phyloP scores from a whole-genome alignment of 2,329 filamentous ascomycete genomes.

The Beauveria rudraprayagi region DNA sequence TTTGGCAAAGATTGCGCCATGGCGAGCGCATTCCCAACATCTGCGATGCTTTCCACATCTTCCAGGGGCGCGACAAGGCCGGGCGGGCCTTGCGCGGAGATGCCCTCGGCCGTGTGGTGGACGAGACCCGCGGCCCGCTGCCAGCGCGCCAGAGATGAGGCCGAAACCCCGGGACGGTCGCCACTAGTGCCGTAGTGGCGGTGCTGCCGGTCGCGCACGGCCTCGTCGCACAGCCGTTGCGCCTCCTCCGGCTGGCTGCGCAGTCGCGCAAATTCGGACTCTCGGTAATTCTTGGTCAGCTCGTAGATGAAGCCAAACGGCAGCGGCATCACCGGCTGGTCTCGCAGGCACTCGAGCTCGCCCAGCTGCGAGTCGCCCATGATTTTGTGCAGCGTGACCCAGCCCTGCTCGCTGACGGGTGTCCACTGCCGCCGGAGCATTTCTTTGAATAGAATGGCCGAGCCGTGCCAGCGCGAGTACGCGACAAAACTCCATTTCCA shows the following conservation, averaged over 20 bases:
- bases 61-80: background rate
- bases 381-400: constrained; percentile 4
- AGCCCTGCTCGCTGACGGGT: constrained; percentile 9
- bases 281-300: constrained; percentile 5
- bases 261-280: constrained; percentile 8
- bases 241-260: background rate
- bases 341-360: constrained; percentile 3
- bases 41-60: background rate
- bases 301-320: constrained; percentile 9
- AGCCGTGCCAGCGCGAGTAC: constrained; percentile 10
- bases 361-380: constrained; percentile 8
- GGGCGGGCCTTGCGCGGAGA: background rate
- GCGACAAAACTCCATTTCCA: constrained; percentile 11
- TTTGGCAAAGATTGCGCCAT: background rate
- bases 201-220: background rate
- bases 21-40: background rate
- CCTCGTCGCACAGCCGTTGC: constrained; percentile 1
- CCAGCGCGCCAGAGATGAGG: constrained; percentile 8
- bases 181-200: background rate
- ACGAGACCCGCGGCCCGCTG: background rate
- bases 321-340: constrained; percentile 5
- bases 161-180: constrained; percentile 8
- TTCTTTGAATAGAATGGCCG: constrained; percentile 5
- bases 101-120: background rate
- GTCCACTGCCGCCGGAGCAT: constrained; percentile 8